Percentiles rank a stretch among this genome's conserved stretches.
phyloP scores from a whole-genome alignment of 1,284 basidiomycete genomes.

The Pseudozyma sp. region DNA sequence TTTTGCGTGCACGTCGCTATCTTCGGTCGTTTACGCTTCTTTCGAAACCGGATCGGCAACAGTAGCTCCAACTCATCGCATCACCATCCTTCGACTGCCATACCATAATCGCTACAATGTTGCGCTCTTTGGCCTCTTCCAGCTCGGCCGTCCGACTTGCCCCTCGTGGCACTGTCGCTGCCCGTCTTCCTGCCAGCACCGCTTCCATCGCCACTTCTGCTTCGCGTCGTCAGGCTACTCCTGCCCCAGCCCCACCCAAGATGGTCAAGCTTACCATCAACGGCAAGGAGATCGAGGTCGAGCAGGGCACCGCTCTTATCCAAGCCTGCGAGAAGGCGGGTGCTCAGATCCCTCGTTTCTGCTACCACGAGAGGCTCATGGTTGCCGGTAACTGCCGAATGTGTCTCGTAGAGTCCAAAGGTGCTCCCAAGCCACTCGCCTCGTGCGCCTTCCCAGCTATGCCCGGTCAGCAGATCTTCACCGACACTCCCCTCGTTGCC shows the following conservation, averaged over 20 bases:
- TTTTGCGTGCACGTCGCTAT: conserved; percentile 6
- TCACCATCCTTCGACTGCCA: neutral
- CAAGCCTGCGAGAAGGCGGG: conserved; percentile 81
- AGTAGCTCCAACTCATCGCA: neutral
- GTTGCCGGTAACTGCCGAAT: conserved; percentile 69
- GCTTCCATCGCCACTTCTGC: conserved; percentile 55
- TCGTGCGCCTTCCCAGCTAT: conserved; percentile 94
- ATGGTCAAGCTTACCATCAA: conserved; percentile 68
- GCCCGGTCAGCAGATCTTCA: conserved; percentile 95
- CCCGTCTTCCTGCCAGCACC: conserved; percentile 24
- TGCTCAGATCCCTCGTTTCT: conserved; percentile 75
- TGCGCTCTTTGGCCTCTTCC: conserved; percentile 50
- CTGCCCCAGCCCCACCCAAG: conserved; percentile 63
- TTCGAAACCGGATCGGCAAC: neutral
- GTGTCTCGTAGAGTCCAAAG: conserved; percentile 95
- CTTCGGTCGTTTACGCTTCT: neutral
- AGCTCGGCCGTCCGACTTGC: conserved; percentile 42
- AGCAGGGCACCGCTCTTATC: conserved; percentile 77
- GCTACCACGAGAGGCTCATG: conserved; percentile 83
- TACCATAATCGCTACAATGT: conserved; percentile 26
- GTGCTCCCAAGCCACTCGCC: conserved; percentile 86
- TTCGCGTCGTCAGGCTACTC: conserved; percentile 54
- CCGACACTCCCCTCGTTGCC: conserved; percentile 93
- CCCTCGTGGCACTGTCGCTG: conserved; percentile 29
- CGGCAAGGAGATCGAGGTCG: conserved; percentile 68